phyloP scores from a whole-genome alignment of 257 asterid species.

The Nicotiana tomentosiformis region DNA sequence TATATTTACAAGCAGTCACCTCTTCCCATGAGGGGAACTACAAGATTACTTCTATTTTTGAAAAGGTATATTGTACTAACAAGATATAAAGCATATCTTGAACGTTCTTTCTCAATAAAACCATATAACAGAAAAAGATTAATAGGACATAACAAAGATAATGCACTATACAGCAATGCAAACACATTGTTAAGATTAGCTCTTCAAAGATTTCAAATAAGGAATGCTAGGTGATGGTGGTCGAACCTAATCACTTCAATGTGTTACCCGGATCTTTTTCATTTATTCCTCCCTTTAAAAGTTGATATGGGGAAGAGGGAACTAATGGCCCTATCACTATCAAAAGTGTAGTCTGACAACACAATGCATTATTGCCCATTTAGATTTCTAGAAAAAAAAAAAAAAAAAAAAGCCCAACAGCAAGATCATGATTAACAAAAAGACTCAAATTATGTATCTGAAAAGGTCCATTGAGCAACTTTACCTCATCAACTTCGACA shows the following conservation, averaged over 20 bases:
- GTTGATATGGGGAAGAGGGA: too few species aligned
- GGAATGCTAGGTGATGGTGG: background rate
- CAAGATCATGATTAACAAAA: background rate
- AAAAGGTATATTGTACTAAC: background rate
- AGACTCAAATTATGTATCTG: background rate
- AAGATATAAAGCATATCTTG: background rate
- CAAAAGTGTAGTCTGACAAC: background rate
- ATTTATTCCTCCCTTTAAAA: background rate
- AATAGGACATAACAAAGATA: background rate
- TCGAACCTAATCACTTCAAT: background rate
- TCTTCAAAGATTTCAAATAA: background rate
- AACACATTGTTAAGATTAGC: background rate
- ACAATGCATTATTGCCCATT: background rate
- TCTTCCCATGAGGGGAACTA: background rate
- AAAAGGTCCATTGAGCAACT: constrained; percentile 13
- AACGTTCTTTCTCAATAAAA: background rate
- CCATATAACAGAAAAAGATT: background rate
- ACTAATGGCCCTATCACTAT: background rate
- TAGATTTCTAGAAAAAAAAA: background rate
- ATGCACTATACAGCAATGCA: background rate
- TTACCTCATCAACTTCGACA: constrained; percentile 95
- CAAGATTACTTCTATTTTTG: background rate
- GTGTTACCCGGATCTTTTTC: background rate
- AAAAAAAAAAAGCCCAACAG: background rate
- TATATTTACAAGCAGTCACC: too few species aligned